phyloP scores from a whole-genome alignment of 768 basidiomycete species.

The Suillus placidus region DNA sequence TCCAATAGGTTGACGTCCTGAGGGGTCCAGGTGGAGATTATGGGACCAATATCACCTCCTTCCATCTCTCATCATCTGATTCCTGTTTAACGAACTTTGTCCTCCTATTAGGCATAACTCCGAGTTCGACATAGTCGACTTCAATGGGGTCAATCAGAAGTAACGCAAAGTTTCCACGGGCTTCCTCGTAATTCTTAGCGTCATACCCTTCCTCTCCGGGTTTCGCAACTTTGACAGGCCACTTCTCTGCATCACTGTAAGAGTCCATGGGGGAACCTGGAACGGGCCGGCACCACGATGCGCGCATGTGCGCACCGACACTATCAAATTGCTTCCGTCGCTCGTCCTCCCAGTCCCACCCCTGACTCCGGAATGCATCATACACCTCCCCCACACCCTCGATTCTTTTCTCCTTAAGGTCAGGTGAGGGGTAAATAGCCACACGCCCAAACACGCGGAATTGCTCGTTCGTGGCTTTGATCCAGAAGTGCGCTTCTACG shows the following conservation, averaged over 20 bases:
- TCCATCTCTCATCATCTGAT: constrained; percentile 48
- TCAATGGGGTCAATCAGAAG: constrained; percentile 69
- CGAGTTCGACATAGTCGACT: constrained; percentile 72
- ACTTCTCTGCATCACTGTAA: constrained; percentile 59
- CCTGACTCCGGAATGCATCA: constrained; percentile 40
- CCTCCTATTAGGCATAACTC: constrained; percentile 57
- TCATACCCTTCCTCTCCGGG: constrained; percentile 48
- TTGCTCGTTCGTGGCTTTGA: constrained; percentile 65
- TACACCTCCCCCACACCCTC: constrained; percentile 27
- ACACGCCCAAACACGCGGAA: constrained; percentile 68
- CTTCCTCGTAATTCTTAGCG: constrained; percentile 50
- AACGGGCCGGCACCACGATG: constrained; percentile 68
- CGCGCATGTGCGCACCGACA: constrained; percentile 66
- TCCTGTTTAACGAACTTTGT: constrained; percentile 52
- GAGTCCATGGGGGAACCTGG: constrained; percentile 60
- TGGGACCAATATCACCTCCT: constrained; percentile 65
- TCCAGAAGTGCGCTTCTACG: constrained; percentile 78
- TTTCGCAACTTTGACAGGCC: constrained; percentile 60
- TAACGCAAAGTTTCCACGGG: constrained; percentile 70
- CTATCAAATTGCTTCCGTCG: constrained; percentile 59
- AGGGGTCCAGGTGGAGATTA: constrained; percentile 26
- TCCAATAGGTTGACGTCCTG: neutral
- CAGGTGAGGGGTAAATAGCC: constrained; percentile 44
- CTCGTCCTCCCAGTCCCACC: constrained; percentile 62
- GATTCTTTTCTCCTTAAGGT: constrained; percentile 17